Percentiles rank a stretch among this genome's conserved stretches.
phyloP scores from a whole-genome alignment of 169 alveolate species.

The Plasmodium fragile region DNA sequence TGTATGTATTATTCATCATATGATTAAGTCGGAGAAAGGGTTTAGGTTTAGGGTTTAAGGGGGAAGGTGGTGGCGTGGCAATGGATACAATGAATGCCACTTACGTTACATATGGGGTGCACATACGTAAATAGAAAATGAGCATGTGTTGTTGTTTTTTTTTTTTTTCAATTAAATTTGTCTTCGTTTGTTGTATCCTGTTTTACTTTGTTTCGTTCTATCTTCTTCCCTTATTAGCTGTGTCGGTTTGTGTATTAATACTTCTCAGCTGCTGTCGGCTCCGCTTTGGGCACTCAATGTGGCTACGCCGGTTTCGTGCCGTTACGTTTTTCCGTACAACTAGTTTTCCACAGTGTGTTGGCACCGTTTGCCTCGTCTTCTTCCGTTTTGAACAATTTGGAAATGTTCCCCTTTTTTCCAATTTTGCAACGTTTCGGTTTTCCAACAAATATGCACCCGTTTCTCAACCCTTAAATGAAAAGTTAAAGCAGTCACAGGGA shows the following conservation, averaged over 20 bases:
- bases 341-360: neutral
- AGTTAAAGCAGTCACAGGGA: neutral
- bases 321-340: neutral
- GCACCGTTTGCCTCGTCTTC: neutral
- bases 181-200: neutral
- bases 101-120: constrained; percentile 2
- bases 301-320: neutral
- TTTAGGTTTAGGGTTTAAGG: neutral
- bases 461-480: neutral
- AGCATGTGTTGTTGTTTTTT: no score
- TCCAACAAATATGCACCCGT: neutral
- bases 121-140: neutral
- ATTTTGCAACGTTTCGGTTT: neutral
- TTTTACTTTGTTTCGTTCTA: neutral
- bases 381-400: neutral
- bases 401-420: neutral
- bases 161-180: neutral
- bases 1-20: constrained; percentile 55
- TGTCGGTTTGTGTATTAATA: neutral
- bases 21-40: constrained; percentile 5
- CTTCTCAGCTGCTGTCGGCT: neutral
- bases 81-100: neutral
- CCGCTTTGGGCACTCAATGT: neutral
- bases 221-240: neutral
- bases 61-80: neutral